Base-by-base conservation (phyloP, 1,284 basidiomycete species). In the Ustilago curta region DNA sequence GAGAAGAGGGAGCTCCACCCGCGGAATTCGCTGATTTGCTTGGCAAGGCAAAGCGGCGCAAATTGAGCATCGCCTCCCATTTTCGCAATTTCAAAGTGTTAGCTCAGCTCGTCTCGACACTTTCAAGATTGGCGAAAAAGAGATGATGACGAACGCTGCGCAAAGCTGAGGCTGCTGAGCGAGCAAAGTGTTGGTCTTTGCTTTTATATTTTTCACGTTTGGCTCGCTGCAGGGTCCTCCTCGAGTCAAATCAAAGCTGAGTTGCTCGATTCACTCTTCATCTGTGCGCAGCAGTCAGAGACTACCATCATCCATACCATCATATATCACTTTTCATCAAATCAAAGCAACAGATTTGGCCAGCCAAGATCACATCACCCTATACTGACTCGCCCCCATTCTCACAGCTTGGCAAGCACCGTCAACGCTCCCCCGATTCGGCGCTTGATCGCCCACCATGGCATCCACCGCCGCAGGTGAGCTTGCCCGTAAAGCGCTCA, bases 401-500 rank as follows among this genome's bases (percentile, higher is more conserved):
- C 27, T 29, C 27, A 47, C 18, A 21, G 29, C 48, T 3, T 19
- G n/a, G 29, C 51, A 8, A 37, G n/a, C 37, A 25, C n/a, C 18
- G 25, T 48, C 9, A 27, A 8, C 45, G 12, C 23, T 18, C 1
- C 4, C 12, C 51, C 18, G 19, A 29, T 18, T 14, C n/a, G 18
- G n/a, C 44, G 11, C 12, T 29, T 29, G 12, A 11, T 27, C 47
- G 18, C 25, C 42, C 43, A 42, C 0, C 40, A 69, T 69, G 70
- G 55, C 66, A 4, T 65, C 72, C 23, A 66, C 49, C 4, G 61
- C 65, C 18, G 71, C 71, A 8, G 64, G 64, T 8, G 60, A 76
- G 52, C 53, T 62, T n/a, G 72, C 72, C 14, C 67, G 72, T 50
- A 66, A 65, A 50, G 81, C 81, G 35, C 77, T 82, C 44, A 57